Evolutionary conservation across 352 stramenopile genomes (phyloP).

Genomic region (Plasmopara halstedii): DNA sequence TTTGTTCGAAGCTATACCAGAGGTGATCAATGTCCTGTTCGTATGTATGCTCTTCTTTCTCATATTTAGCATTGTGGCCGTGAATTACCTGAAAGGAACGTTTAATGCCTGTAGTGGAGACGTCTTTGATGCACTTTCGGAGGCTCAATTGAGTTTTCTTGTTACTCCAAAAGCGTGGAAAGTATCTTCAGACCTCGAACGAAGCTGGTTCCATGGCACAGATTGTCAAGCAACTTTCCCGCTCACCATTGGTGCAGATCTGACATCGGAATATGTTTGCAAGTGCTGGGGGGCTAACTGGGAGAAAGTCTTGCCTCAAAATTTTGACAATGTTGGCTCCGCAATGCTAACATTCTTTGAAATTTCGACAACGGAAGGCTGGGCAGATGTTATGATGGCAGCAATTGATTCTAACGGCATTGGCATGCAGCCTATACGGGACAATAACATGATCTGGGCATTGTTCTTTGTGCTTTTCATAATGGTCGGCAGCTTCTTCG

Average conservation of each 20-base stretch:
- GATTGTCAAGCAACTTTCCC: constrained; percentile 19
- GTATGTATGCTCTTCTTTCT: constrained; percentile 91
- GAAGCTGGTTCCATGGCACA: constrained; percentile 38
- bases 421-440: constrained; percentile 88
- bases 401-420: constrained; percentile 82
- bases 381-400: constrained; percentile 88
- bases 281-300: constrained; percentile 52
- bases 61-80: constrained; percentile 93
- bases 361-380: constrained; percentile 91
- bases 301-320: constrained; percentile 39
- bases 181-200: constrained; percentile 20
- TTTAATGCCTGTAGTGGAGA: constrained; percentile 79
- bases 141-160: constrained; percentile 39
- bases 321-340: constrained; percentile 80
- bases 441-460: constrained; percentile 73
- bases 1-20: constrained; percentile 84
- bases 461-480: constrained; percentile 90
- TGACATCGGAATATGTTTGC: constrained; percentile 72
- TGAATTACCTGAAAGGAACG: constrained; percentile 90
- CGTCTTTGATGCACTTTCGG: constrained; percentile 35
- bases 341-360: constrained; percentile 89
- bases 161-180: constrained; percentile 32
- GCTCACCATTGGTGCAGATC: neutral
- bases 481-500: constrained; percentile 89
- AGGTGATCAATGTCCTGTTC: constrained; percentile 85